Conservation (phyloP, 768 basidiomycete genomes). For the Lentinula sp. region DNA sequence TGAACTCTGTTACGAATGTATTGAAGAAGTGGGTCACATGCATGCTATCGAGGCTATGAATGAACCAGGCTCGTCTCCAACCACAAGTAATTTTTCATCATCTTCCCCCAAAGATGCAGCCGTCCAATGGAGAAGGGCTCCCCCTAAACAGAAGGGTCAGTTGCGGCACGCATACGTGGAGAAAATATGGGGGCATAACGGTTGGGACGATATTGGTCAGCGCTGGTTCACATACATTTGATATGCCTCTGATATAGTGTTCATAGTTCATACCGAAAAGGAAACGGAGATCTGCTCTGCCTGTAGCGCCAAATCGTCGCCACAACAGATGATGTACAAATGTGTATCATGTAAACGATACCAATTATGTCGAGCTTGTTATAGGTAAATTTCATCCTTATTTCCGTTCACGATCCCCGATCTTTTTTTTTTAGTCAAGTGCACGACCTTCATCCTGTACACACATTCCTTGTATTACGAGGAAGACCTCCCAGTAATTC, state of each 20-base stretch:
- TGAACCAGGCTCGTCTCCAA: conserved; percentile 41
- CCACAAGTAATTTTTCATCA: conserved; percentile 27
- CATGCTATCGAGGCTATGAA: conserved; percentile 67
- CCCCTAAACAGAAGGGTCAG: conserved; percentile 68
- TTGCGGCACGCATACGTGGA: conserved; percentile 82
- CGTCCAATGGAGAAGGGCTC: conserved; percentile 59
- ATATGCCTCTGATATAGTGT: neutral
- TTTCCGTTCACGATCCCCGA: neutral
- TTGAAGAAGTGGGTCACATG: conserved; percentile 69
- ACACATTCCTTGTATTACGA: conserved; percentile 80
- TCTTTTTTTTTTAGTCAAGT: conserved; percentile 54
- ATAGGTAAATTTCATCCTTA: conserved; percentile 43
- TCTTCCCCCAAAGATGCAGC: conserved; percentile 51
- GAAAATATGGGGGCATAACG: conserved; percentile 75
- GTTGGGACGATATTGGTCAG: conserved; percentile 89
- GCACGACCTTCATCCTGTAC: conserved; percentile 85
- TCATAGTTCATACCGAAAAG: conserved; percentile 61
- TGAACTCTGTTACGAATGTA: conserved; percentile 79
- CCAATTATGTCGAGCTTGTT: conserved; percentile 78
- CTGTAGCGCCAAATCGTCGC: conserved; percentile 45
- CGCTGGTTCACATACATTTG: conserved; percentile 9
- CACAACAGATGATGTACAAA: conserved; percentile 62
- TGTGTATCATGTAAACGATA: conserved; percentile 79
- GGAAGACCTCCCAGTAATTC: conserved; percentile 46
- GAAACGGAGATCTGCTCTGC: conserved; percentile 68